Base-by-base conservation (phyloP, 1,284 basidiomycete genomes). In the Kwoniella shivajii region DNA sequence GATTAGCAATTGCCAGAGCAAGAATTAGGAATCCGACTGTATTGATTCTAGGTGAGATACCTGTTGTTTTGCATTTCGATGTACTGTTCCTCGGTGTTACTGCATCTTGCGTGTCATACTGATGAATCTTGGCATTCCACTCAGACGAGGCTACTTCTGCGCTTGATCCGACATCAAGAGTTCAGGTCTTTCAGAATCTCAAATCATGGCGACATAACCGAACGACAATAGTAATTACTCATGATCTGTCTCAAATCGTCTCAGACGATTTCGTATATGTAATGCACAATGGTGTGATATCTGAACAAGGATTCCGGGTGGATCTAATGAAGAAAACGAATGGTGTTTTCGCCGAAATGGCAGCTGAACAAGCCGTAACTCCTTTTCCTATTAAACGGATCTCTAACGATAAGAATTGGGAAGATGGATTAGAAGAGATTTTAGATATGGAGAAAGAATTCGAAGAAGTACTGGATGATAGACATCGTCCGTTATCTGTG, bases 141-240 rank as follows among this genome's bases (percentile, higher is more conserved):
- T 2, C 73, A 94, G 96, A 99, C 72, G 96, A 99, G 81, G 90
- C 92, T 1, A 98, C 94, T 6, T 96, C 92, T 1, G 94, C 95
- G 5, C 84, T 99, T 56, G 96, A 99, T 78, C 85, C 88, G 20
- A 89, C 88, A 0, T 89, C 92, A 2, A 87, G 93, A 22, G 82
- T 92, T 34, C 83, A 93, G 38, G 92, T 98, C 9, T 92, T 92
- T 63, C 88, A 91, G 62, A 91, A 92, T 0, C 84, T 98, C 78
- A 89, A 89, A 71, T 77, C 78, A 18, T 94, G 92, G 90, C 83
- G 92, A 20, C 77, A 75, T 24, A 88, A 89, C 76, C 87, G 85
- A 70, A 96, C 94, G 0, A 99, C 95, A 0, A 88, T 99, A 69
- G 88, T 98, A 59, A 96, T 98, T 78, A 97, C 94, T 0, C 95